Base-by-base conservation (phyloP, 2,329 filamentous ascomycete genomes). In the Penicillium sp. region DNA sequence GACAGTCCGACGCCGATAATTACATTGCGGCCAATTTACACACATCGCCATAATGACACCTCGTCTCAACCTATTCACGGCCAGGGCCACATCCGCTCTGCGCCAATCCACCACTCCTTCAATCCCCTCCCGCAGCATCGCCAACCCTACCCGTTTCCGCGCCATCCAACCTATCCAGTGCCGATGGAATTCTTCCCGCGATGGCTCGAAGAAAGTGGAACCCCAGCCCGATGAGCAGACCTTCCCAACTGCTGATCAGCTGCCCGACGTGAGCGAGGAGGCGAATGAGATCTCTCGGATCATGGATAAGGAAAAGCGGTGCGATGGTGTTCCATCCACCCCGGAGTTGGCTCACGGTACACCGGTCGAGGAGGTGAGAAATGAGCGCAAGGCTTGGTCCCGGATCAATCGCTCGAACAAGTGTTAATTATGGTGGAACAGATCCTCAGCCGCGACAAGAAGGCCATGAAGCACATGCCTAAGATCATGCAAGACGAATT, bases 281-380 rank as follows among this genome's bases (percentile, higher is more conserved):
- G 85, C 86, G 31, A 82, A 82, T 38, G 81, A 83, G 62, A 80
- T 83, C 60, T 81, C 80, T 24, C 79, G 83, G 65, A 81, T 84
- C 24, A 83, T 78, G 65, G 83, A 85, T 50, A 70, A 65, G 49
- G 67, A 65, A 46, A 69, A 74, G 57, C 68, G 66, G 51, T 74
- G 69, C 49, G 71, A 73, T 52, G 67, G 63, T 50, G 71, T 79
- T 52, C 79, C 81, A 24, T 64, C 71, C 13, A 64, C 63, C 24
- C 87, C 86, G 18, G 86, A 89, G 65, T 66, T 88, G 34, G 79
- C 82, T 46, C 84, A 88, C 67, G 86, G 86, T 14, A 86, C 86
- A 47, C 85, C 86, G 7, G 80, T 89, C 59, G 80, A 85, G 69
- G 86, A 89, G 75, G 86, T 88, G 67, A 62, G 77, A 18, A 52